Evolutionary conservation across 2,329 filamentous ascomycete species (phyloP), one percentile per base, ranked within the genome.

Genomic region (Pseudogymnoascus sp.): DNA sequence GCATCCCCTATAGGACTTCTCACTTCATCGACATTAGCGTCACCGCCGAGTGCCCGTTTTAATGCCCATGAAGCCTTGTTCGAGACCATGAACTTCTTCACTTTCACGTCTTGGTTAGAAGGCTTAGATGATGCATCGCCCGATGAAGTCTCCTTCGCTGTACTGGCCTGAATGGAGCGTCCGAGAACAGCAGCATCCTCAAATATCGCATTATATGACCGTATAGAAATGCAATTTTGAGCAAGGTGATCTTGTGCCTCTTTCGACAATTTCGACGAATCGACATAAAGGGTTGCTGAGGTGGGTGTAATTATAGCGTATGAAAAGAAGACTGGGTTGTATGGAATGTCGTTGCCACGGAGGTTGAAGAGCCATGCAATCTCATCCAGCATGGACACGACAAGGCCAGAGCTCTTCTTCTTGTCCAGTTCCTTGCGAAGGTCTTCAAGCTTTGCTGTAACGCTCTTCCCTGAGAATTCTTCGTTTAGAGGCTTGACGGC

Each of bases 311-410:
- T 80, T 43, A 95, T 84, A 50, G 93, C 93, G 72, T 98, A 99
- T 14, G 93, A 95, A 77, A 98, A 98, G 80, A 99, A 98, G 60
- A 99, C 95, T 0, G 95, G 95, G 73, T 99, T 99, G 79, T 95
- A 99, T 0, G 92, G 91, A 68, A 99, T 98, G 73, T 98, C 95
- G 74, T 84, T 95, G 70, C 95, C 95, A 69, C 95, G 87, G 59
- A 99, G 79, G 76, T 99, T 99, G 80, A 97, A 97, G n/a, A 99
- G 82, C 95, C 95, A 99, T 10, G 95, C 95, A 70, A 97, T 86
- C 76, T 99, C 95, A 71, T 99, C 95, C 46, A 99, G 84, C 87
- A 96, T 93, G 5, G 93, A 97, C 53, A 98, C 85, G 59, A 98
- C 86, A 69, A 98, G 91, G 1, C 91, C 93, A 16, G 88, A 84